Base-by-base conservation (phyloP, 176 grass and related monocot species). In the Coix lacrymajobi region DNA sequence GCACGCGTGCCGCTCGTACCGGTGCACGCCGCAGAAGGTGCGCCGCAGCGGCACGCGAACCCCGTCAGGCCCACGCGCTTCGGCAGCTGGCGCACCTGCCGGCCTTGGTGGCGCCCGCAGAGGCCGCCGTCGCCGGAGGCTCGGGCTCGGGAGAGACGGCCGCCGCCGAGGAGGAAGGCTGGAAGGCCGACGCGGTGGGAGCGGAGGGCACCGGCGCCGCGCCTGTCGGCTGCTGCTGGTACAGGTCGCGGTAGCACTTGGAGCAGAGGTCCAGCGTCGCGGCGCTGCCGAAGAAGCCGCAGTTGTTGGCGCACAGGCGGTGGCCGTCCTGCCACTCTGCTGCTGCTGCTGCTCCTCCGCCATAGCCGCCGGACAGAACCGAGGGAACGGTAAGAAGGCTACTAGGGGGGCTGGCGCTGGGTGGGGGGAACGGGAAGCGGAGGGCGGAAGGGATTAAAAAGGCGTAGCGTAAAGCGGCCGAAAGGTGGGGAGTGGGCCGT, bases 1-100 rank as follows among this genome's bases (percentile, higher is more conserved):
- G 85, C 85, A 87, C 15, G 71, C 85, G 79, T 87, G 85, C 8
- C 71, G 62, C 85, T 87, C 79, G 85, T 87, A 87, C 38, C 85
- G 79, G 71, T 87, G 85, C 5, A 32, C 63, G 29, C 85, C 71
- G 85, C 85, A 87, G 85, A 87, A 82, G 28, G 79, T 87, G 71
- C 71, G 12, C 79, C 79, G 79, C 85, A 87, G 6, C 79, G 85
- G 85, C 85, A 87, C 38, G 62, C 29, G 79, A 87, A 87, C 26
- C 70, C 85, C 45, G 78, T 81, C 61, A 80, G 78, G 33, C 85
- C 78, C 46, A 87, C 70, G 69, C 85, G 85, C 85, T 68, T 87
- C 78, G 46, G 78, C 85, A 87, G 46, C 78, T 46, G 20, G 78
- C 61, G 77, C 85, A 81, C 69, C 77, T 39, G 44, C 84, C 14